Conservation (phyloP, 306 rosid species). For the Lithocarpus polystachyus region DNA sequence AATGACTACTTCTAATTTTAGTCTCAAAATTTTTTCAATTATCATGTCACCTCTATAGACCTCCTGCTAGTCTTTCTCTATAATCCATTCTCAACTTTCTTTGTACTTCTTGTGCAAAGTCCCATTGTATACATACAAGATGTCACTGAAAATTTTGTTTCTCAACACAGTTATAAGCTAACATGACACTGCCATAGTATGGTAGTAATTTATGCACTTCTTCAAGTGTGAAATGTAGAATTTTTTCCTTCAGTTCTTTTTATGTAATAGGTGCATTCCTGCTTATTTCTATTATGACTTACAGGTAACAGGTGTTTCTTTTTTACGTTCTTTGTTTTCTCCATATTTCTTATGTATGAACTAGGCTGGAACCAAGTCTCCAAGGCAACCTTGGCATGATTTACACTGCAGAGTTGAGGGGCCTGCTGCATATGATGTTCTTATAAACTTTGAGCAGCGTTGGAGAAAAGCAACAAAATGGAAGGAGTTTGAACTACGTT, state of each 20-base stretch:
- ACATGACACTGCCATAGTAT: background rate
- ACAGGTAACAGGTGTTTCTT: background rate
- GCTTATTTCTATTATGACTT: background rate
- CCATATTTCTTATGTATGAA: conserved; percentile 15
- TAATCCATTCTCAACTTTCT: background rate
- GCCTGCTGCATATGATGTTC: conserved; percentile 94
- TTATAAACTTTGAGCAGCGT: conserved; percentile 90
- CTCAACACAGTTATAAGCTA: conserved; percentile 2
- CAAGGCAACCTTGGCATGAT: conserved; percentile 99
- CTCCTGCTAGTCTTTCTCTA: too few relatives aligned
- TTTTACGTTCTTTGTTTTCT: background rate
- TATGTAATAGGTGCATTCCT: background rate
- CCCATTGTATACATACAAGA: background rate
- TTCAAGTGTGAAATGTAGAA: too few relatives aligned
- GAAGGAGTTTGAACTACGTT: conserved; percentile 63
- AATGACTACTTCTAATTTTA: too few relatives aligned
- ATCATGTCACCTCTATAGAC: too few relatives aligned
- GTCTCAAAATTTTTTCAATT: too few relatives aligned
- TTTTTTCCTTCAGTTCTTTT: too few relatives aligned
- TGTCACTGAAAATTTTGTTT: background rate
- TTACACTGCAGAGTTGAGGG: conserved; percentile 91
- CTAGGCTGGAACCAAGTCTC: conserved; percentile 73
- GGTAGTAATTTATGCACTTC: background rate
- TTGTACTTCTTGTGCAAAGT: background rate
- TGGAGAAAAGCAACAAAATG: conserved; percentile 80